phyloP scores from a whole-genome alignment of 1,139 yeast genomes.

The Pichia sp. region DNA sequence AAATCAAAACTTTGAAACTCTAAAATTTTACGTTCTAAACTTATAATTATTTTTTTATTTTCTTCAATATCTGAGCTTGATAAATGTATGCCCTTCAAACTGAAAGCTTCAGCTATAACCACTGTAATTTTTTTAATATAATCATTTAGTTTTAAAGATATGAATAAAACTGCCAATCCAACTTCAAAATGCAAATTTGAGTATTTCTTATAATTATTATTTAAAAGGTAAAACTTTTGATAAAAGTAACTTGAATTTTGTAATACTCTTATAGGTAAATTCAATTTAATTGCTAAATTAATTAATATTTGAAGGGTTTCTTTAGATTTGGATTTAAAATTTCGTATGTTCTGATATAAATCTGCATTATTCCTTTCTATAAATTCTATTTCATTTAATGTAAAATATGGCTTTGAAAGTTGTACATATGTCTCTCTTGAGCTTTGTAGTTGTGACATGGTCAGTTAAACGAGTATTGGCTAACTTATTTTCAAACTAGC shows the following conservation, averaged over 20 bases:
- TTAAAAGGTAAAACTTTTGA: constrained; percentile 64
- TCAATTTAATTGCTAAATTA: constrained; percentile 47
- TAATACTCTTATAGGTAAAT: constrained; percentile 61
- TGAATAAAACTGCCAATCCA: constrained; percentile 67
- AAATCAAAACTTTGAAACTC: constrained; percentile 32
- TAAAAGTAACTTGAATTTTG: constrained; percentile 66
- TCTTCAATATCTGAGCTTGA: constrained; percentile 35
- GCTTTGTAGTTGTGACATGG: background rate
- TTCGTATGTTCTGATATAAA: constrained; percentile 28
- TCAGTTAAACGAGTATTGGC: too few relatives aligned
- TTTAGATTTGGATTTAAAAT: constrained; percentile 45
- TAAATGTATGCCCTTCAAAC: constrained; percentile 27
- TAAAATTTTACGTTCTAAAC: constrained; percentile 58
- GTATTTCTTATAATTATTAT: constrained; percentile 41
- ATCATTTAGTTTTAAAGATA: constrained; percentile 83
- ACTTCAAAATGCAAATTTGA: constrained; percentile 41
- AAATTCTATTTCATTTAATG: constrained; percentile 50
- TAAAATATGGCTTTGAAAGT: constrained; percentile 60
- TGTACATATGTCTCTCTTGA: constrained; percentile 30
- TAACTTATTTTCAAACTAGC: too few relatives aligned
- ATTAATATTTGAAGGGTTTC: constrained; percentile 49
- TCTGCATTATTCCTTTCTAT: constrained; percentile 49
- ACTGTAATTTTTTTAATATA: constrained; percentile 77
- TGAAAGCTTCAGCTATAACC: constrained; percentile 37
- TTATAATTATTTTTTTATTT: constrained; percentile 46